A percentile compares a stretch with the other conserved stretches of the same genome.
phyloP scores from a whole-genome alignment of 768 basidiomycete species.

The Myochromella boudieri region DNA sequence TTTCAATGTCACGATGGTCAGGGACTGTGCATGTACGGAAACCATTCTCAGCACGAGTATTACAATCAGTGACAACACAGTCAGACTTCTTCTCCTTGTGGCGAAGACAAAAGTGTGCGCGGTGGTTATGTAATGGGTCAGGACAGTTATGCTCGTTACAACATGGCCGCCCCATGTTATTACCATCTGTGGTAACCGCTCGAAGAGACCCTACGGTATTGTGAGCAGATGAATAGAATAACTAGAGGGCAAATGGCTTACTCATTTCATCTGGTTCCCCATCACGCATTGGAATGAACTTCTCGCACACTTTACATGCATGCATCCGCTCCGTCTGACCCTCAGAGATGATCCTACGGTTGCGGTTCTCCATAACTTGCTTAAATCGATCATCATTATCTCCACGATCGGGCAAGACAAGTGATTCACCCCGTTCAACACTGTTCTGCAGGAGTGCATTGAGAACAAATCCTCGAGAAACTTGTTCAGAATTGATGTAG shows the following conservation, averaged over 20 bases:
- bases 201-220: background rate
- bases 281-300: background rate
- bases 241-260: background rate
- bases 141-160: background rate
- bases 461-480: background rate
- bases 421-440: background rate
- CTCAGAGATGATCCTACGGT: background rate
- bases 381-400: background rate
- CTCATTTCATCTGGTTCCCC: background rate
- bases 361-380: background rate
- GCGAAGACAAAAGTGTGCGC: background rate
- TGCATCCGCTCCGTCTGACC: conserved; percentile 1
- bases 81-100: background rate
- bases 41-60: background rate
- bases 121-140: background rate
- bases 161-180: background rate
- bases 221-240: background rate
- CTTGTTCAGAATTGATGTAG: background rate
- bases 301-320: background rate
- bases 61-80: background rate
- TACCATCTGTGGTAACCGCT: background rate
- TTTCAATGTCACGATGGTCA: conserved; percentile 24
- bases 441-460: background rate
- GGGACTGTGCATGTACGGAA: background rate
- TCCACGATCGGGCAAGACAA: background rate